phyloP scores from a whole-genome alignment of 371 early-diverging fungal species.

The Blastocladiella emersonii region DNA sequence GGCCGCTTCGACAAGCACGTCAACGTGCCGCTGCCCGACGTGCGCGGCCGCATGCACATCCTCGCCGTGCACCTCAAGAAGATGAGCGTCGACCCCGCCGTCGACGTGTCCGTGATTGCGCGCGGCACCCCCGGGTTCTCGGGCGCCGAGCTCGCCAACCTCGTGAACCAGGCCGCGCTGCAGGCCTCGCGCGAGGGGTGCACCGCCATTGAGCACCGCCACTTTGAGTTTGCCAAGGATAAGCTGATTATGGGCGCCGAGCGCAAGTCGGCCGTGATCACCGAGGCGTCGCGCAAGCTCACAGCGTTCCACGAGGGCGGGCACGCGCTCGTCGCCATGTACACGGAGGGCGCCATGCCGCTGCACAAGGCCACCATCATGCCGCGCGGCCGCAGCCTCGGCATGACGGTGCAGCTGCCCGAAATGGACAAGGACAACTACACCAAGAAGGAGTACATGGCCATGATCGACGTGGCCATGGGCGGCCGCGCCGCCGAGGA shows the following conservation, averaged over 20 bases:
- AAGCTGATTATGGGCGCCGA: constrained; percentile 96
- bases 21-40: constrained; percentile 81
- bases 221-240: constrained; percentile 94
- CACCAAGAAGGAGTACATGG: constrained; percentile 68
- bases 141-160: constrained; percentile 89
- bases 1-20: constrained; percentile 93
- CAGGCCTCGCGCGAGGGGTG: constrained; percentile 69
- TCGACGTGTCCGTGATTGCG: constrained; percentile 71
- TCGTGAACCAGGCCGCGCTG: constrained; percentile 92
- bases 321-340: constrained; percentile 87
- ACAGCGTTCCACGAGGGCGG: constrained; percentile 98
- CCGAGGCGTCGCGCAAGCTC: constrained; percentile 64
- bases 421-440: constrained; percentile 80
- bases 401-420: constrained; percentile 87
- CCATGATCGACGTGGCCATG: constrained; percentile 90
- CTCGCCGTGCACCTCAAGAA: constrained; percentile 78
- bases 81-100: constrained; percentile 37
- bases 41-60: constrained; percentile 85
- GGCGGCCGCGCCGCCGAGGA: constrained; percentile 95
- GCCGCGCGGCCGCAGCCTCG: constrained; percentile 84
- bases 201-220: constrained; percentile 49
- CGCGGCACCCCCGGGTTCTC: constrained; percentile 96
- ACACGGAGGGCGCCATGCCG: constrained; percentile 87
- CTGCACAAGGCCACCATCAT: constrained; percentile 96
- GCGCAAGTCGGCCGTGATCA: constrained; percentile 76